Evolutionary conservation across 805 yeast genomes (phyloP).

Genomic region (Clavispora carvajalis): DNA sequence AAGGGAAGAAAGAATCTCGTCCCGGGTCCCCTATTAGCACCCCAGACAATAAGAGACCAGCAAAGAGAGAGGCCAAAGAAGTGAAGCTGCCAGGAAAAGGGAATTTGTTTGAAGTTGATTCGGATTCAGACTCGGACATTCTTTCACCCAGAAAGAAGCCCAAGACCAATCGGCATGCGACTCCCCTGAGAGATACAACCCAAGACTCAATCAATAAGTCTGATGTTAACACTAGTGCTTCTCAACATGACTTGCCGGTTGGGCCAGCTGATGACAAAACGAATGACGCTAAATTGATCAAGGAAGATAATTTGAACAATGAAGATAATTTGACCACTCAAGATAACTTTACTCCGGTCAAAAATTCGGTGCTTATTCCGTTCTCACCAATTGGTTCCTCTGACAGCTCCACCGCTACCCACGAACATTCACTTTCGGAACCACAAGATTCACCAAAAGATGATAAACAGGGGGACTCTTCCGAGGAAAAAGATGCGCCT

Average conservation of each 20-base stretch:
- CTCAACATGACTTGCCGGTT: too few relatives aligned
- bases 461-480: too few relatives aligned
- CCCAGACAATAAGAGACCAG: slow-evolving; percentile 5
- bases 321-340: not conserved
- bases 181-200: slow-evolving; percentile 1
- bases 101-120: slow-evolving; percentile 13
- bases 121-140: slow-evolving; percentile 12
- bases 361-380: not conserved
- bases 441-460: not conserved
- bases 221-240: too few relatives aligned
- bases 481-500: not conserved
- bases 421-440: not conserved
- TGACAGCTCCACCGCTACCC: not conserved
- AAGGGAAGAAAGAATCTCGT: not conserved
- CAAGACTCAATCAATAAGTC: not conserved
- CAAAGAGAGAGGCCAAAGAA: slow-evolving; percentile 1
- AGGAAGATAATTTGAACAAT: not conserved
- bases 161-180: slow-evolving; percentile 1
- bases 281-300: too few relatives aligned
- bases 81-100: slow-evolving; percentile 10
- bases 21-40: not conserved
- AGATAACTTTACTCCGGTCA: not conserved
- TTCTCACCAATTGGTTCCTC: not conserved
- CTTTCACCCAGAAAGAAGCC: slow-evolving; percentile 11
- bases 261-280: too few relatives aligned